Evolutionary conservation across 352 stramenopile species (phyloP).

Genomic region (Pythium phragmitis): DNA sequence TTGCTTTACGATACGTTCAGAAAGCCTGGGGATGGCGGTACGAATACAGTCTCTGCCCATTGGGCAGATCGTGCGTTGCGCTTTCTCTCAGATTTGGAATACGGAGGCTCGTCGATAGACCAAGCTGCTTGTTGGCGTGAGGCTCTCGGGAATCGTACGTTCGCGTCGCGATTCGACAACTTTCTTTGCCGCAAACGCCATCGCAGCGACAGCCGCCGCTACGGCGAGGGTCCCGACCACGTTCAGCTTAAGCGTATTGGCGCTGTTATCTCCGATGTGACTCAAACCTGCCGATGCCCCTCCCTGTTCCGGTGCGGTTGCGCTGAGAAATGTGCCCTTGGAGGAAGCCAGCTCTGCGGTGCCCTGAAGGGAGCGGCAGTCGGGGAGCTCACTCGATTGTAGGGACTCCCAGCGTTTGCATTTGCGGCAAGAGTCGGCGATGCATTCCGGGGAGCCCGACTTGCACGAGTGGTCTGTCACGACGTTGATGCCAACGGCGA

Average conservation of each 20-base stretch:
- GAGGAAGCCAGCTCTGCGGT: neutral
- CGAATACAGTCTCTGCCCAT: no score
- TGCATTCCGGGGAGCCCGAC: neutral
- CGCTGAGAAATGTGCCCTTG: neutral
- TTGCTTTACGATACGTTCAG: no score
- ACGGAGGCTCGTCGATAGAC: slow-evolving; percentile 13
- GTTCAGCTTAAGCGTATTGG: neutral
- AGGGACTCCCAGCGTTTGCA: slow-evolving; percentile 5
- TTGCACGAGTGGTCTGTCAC: neutral
- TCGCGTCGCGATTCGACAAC: neutral
- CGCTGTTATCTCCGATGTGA: neutral
- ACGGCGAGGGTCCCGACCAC: neutral
- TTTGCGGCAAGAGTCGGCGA: neutral
- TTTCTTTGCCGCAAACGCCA: slow-evolving; percentile 9
- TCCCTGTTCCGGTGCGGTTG: neutral
- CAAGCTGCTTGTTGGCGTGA: neutral
- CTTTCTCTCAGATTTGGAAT: slow-evolving; percentile 12
- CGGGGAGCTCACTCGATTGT: neutral
- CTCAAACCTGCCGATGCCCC: neutral
- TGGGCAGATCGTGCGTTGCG: neutral
- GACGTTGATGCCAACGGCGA: slow-evolving; percentile 1
- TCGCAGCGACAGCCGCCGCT: neutral
- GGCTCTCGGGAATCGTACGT: neutral
- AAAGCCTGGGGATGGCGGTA: no score
- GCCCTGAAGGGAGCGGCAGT: neutral